These are phyloP conservation scores for Alisma plantagoaquatica DNA, from an alignment of 106 monocot species.

Conservation along the genomic window DNA sequence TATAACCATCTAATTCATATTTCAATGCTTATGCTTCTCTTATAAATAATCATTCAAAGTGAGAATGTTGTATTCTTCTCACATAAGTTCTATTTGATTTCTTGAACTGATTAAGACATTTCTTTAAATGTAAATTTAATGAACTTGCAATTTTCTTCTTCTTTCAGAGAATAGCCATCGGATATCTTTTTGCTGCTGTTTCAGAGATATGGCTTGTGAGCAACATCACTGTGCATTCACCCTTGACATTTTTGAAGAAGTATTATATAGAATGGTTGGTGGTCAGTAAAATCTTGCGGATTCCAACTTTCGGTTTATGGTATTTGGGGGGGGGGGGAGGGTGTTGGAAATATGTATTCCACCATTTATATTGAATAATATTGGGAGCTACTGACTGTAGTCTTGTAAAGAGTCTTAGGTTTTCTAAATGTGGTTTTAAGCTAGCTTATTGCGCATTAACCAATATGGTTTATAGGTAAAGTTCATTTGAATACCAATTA, in stretches of 20 bases:
- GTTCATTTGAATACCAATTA: too few relatives aligned
- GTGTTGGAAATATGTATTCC: too few relatives aligned
- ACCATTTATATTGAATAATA: too few relatives aligned
- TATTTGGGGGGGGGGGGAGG: too few relatives aligned
- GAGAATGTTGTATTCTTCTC: background rate
- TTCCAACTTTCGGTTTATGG: too few relatives aligned
- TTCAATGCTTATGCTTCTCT: background rate
- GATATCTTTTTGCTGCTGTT: conserved; percentile 82
- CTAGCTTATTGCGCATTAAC: too few relatives aligned
- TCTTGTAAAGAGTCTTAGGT: too few relatives aligned
- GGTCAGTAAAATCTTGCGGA: too few relatives aligned
- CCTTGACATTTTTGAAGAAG: conserved; percentile 55
- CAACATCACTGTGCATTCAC: conserved; percentile 52
- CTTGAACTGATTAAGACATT: background rate
- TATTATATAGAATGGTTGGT: conserved; percentile 76
- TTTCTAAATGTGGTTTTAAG: too few relatives aligned
- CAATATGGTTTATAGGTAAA: too few relatives aligned
- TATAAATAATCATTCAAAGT: background rate
- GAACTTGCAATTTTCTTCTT: conserved; percentile 27
- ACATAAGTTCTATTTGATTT: background rate
- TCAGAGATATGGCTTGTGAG: conserved; percentile 81
- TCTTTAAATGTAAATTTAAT: conserved; percentile 7
- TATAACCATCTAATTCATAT: background rate
- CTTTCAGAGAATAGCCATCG: conserved; percentile 81
- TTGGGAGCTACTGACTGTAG: too few relatives aligned